These are phyloP conservation scores for Stemphylium beticola DNA, from an alignment of 2,329 filamentous ascomycete genomes.

Conservation along the genomic window DNA sequence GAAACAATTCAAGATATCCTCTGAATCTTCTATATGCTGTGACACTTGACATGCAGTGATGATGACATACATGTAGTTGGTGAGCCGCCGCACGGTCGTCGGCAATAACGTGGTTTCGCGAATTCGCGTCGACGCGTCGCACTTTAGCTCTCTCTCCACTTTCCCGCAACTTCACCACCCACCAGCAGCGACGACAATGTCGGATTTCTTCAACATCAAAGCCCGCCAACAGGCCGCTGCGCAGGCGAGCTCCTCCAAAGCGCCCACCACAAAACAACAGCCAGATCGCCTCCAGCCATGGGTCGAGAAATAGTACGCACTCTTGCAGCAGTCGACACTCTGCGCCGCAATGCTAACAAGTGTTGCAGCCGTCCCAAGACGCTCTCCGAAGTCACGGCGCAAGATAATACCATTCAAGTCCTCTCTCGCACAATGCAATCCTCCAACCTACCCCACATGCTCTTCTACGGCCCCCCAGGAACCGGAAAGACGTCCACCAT, in stretches of 20 bases:
- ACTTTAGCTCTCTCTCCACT: constrained; percentile 30
- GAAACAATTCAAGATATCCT: constrained; percentile 11
- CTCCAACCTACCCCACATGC: constrained; percentile 98
- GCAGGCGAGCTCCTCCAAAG: constrained; percentile 73
- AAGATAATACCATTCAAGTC: constrained; percentile 95
- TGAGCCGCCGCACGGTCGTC: constrained; percentile 17
- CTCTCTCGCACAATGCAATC: constrained; percentile 92
- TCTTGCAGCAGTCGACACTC: not conserved
- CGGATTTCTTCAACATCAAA: constrained; percentile 95
- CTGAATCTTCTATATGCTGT: not conserved
- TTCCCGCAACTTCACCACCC: constrained; percentile 13
- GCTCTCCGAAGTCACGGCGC: constrained; percentile 91
- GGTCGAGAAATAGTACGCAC: constrained; percentile 94
- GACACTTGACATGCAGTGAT: not conserved
- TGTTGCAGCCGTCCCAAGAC: constrained; percentile 81
- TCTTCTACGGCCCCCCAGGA: constrained; percentile 97
- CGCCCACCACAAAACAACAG: constrained; percentile 66
- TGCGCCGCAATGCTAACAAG: constrained; percentile 16
- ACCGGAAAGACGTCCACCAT: constrained; percentile 99
- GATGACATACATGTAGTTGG: constrained; percentile 20
- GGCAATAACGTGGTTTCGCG: constrained; percentile 42
- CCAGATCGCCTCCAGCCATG: constrained; percentile 79
- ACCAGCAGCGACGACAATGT: constrained; percentile 61
- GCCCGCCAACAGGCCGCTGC: constrained; percentile 77
- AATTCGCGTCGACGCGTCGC: constrained; percentile 39